Conservation (phyloP, 169 alveolate species). For the Plasmodium malariae region DNA sequence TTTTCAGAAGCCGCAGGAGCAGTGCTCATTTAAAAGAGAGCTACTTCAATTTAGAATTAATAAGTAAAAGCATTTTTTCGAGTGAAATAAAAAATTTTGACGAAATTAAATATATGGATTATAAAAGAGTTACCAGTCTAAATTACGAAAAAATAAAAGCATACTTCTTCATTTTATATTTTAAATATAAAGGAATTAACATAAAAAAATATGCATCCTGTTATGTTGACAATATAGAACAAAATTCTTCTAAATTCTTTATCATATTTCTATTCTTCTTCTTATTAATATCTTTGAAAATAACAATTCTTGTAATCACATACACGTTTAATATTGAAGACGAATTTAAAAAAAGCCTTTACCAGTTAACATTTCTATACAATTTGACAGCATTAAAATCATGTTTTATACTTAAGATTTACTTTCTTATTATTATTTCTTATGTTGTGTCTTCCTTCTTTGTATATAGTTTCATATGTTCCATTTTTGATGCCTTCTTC, state of each 20-base stretch:
- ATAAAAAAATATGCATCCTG: constrained; percentile 35
- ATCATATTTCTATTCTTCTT: constrained; percentile 46
- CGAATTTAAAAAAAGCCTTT: constrained; percentile 4
- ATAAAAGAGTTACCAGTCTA: constrained; percentile 2
- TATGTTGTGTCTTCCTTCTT: constrained; percentile 19
- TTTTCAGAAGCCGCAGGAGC: background rate
- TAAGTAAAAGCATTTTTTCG: background rate
- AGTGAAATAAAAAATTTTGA: constrained; percentile 19
- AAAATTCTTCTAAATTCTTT: background rate
- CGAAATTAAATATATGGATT: background rate
- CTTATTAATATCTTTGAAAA: constrained; percentile 44
- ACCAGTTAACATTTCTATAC: constrained; percentile 29
- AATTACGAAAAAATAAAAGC: constrained; percentile 18
- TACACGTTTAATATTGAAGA: constrained; percentile 44
- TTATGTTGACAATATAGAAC: constrained; percentile 52
- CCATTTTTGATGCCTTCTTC: constrained; percentile 46
- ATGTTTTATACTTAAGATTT: constrained; percentile 28
- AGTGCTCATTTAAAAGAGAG: background rate
- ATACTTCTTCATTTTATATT: constrained; percentile 3
- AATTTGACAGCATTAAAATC: background rate
- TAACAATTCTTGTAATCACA: constrained; percentile 31
- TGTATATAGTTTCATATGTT: constrained; percentile 6
- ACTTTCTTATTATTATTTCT: constrained; percentile 10
- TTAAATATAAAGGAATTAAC: constrained; percentile 42
- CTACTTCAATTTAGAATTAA: background rate